Percentiles rank a stretch among this genome's conserved stretches.
These are phyloP conservation scores for Cyclostephanos invisitatus DNA, from an alignment of 108 stramenopile genomes.

Conservation along the genomic window DNA sequence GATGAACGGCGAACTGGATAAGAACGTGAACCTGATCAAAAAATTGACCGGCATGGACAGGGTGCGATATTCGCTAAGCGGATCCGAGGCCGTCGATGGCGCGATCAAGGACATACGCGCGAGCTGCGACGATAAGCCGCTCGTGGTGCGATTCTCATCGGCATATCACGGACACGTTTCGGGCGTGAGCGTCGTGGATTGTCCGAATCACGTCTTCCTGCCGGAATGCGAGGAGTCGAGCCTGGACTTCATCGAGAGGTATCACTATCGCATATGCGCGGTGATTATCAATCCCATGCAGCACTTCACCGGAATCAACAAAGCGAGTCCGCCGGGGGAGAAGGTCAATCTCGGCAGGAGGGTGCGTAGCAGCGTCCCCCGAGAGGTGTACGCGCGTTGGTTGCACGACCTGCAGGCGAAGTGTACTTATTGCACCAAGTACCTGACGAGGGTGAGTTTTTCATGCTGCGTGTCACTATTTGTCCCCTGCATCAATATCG, in stretches of 20 bases:
- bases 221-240: slow-evolving; percentile 42
- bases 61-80: slow-evolving; percentile 51
- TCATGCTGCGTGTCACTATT: background rate
- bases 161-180: slow-evolving; percentile 65
- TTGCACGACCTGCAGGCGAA: slow-evolving; percentile 50
- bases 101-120: slow-evolving; percentile 56
- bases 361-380: slow-evolving; percentile 16
- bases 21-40: slow-evolving; percentile 44
- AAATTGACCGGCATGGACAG: slow-evolving; percentile 50
- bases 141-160: slow-evolving; percentile 54
- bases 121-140: slow-evolving; percentile 40
- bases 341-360: slow-evolving; percentile 41
- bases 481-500: no score
- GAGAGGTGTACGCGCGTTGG: slow-evolving; percentile 53
- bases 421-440: slow-evolving; percentile 62
- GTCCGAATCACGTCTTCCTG: slow-evolving; percentile 48
- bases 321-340: slow-evolving; percentile 61
- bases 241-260: slow-evolving; percentile 56
- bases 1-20: slow-evolving; percentile 45
- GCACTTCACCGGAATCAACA: slow-evolving; percentile 60
- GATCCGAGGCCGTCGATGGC: slow-evolving; percentile 57
- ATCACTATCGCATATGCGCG: slow-evolving; percentile 59
- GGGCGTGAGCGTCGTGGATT: slow-evolving; percentile 47
- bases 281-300: slow-evolving; percentile 67
- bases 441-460: slow-evolving; percentile 48